Base-by-base conservation (phyloP, 768 basidiomycete species). In the Mycena crocata region DNA sequence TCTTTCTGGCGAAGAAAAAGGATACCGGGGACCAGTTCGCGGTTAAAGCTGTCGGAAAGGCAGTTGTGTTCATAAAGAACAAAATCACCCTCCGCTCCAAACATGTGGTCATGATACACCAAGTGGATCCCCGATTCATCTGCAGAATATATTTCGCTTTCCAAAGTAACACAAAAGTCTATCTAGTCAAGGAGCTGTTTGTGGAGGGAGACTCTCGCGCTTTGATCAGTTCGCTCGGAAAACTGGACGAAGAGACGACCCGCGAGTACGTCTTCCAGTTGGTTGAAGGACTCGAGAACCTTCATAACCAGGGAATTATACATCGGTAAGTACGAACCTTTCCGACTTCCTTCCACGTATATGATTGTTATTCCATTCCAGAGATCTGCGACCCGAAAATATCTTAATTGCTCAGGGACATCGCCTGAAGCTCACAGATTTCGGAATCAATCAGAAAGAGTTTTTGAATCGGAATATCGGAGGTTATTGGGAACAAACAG, bases 371-470 rank as follows among this genome's bases (percentile, higher is more conserved):
- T 34, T 12, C 23, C n/a, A 39, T 30, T 39, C 14, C 21, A 60
- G 59, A 15, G 49, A 60, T 42, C 49, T 60, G n/a, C 30, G 59
- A 5, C 59, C 59, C 28, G 59, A 51, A 60, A 49, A 60, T 23
- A 32, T 60, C 19, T 42, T 60, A 21, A 51, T 60, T 7, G 59
- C 50, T 28, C 24, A 50, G 10, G 30, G 6, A 15, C 35, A 60
- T 49, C 37, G 48, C 15, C 24, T 60, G 30, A 60, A 51, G 24
- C 48, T 60, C 1, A 32, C 59, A 1, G 59, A 60, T n/a, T 60
- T 60, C 59, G 59, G 59, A 1, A 21, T 60, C n/a, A 51, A 21
- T 40, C 49, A 60, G 21, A 31, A 39, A 24, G 49, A 34, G 32
- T 51, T 60, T 51, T 23, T 60, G 59, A 42, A 13, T 14, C 59